Evolutionary conservation across 306 rosid species (phyloP).

Genomic region (Cicer chorassanicum): DNA sequence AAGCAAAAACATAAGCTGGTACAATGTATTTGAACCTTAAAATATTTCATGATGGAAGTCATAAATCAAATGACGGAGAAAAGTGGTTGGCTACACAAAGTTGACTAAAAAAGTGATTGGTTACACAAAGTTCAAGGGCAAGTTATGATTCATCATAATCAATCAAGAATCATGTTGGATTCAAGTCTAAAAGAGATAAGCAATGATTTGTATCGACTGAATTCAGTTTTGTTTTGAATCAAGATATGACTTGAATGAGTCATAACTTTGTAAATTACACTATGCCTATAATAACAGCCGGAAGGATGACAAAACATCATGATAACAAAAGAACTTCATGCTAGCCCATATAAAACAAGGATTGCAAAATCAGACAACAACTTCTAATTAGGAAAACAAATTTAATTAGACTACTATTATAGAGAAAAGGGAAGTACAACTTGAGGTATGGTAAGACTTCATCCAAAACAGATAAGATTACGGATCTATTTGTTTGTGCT

Average conservation of each 20-base stretch:
- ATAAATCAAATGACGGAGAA: too few species aligned
- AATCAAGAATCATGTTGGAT: too few species aligned
- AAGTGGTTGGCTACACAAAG: too few species aligned
- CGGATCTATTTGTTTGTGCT: not conserved
- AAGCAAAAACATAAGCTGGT: not conserved
- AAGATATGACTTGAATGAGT: not conserved
- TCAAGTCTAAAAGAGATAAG: too few species aligned
- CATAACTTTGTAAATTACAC: not conserved
- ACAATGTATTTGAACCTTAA: not conserved
- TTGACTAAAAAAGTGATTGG: too few species aligned
- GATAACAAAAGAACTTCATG: not conserved
- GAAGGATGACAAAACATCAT: not conserved
- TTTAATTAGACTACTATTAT: not conserved
- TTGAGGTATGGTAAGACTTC: not conserved
- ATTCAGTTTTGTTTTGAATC: not conserved
- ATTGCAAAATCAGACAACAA: not conserved
- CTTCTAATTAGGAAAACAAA: not conserved
- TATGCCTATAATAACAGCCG: not conserved
- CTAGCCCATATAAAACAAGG: not conserved
- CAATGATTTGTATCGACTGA: not conserved
- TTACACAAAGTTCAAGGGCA: too few species aligned
- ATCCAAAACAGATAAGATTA: not conserved
- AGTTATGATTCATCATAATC: too few species aligned
- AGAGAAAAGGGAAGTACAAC: slow-evolving; percentile 1
- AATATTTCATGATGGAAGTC: too few species aligned